Base-by-base conservation (phyloP, 208 protist genomes). In the Angomonas ambiguus region DNA sequence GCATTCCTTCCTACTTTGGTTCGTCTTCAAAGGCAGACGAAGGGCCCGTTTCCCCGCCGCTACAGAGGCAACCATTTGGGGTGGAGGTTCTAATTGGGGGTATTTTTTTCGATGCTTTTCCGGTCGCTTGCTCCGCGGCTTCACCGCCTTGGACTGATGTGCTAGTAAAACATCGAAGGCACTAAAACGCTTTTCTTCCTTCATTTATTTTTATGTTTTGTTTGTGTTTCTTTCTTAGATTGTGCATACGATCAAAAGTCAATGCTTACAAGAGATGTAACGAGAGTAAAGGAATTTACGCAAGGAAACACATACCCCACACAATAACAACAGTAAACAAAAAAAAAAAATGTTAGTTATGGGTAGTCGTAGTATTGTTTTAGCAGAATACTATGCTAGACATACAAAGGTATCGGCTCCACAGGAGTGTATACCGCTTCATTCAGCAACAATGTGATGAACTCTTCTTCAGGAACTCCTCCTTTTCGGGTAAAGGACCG, bases 91-190 rank as follows among this genome's bases (percentile, higher is more conserved):
- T 22, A 35, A n/a, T 8, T 45, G 56, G 6, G 56, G 56, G 13
- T 31, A 62, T 62, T 62, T 62, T 42, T 45, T 1, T 6, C 56
- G 2, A 35, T 62, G 56, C 24, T 25, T 62, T 27, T 3, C 8
- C 56, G 13, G 30, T 13, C 27, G 2, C 56, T 22, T 34, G 30
- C 18, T 18, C 5, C 28, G 30, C 20, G 18, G 56, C 1, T 27
- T 3, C 6, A n/a, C 56, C 10, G 6, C 5, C 18, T 42, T 22
- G 6, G 31, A 5, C 18, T 53, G 20, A 13, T 22, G 45, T 4
- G 45, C 45, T 53, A 53, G 20, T 27, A 53, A 27, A 20, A 20
- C 45, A 53, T 53, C 45, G 16, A 53, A 13, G 35, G 35, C 35
- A 13, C 35, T 41, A 41, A 18, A n/a, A n/a, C n/a, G n/a, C n/a